Evolutionary conservation across 495 filamentous ascomycete species (phyloP), one percentile per base, ranked within the genome.

Genomic region (Aspergillus sparsus): DNA sequence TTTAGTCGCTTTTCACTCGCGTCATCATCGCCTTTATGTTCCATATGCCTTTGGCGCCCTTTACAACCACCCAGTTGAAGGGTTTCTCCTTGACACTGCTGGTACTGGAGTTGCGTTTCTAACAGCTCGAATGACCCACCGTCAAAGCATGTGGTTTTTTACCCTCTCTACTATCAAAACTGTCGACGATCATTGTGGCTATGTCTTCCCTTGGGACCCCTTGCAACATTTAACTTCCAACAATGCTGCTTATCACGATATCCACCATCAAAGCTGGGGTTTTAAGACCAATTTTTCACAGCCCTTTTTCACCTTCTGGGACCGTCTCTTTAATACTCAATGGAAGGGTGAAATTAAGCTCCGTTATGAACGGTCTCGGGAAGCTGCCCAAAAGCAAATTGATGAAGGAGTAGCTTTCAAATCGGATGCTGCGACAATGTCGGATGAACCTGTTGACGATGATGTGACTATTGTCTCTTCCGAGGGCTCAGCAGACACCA

Each of bases 251-350:
- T 98, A 96, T 74, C 94, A 98, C 72, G 94, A 98, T 71, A 90
- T 98, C 53, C 94, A 98, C 72, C 94, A 98, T 75, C 94, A 98
- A 77, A 96, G 90, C 77, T 98, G 93, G 94, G 94, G 94, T 49
- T 96, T 98, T 79, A 97, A 82, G 65, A 80, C 71, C 39, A 82
- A 82, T 60, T 82, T 80, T 63, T 81, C 80, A 1, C 80, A 82
- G 54, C 80, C 79, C 13, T 82, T 81, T 66, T 80, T 80, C 55
- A 79, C 68, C 52, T 78, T 82, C 66, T 82, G 80, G 79, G 80
- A 82, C 56, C 74, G 77, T 32, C 58, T 82, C 6, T 68, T 82
- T 13, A 67, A 68, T 16, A 82, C 80, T 15, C 71, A 73, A 49
- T 82, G 78, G 78, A 71, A 67, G 33, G 76, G 80, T 42, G 76